phyloP scores from a whole-genome alignment of 2,329 filamentous ascomycete genomes.

The Aspergillus floridensis region DNA sequence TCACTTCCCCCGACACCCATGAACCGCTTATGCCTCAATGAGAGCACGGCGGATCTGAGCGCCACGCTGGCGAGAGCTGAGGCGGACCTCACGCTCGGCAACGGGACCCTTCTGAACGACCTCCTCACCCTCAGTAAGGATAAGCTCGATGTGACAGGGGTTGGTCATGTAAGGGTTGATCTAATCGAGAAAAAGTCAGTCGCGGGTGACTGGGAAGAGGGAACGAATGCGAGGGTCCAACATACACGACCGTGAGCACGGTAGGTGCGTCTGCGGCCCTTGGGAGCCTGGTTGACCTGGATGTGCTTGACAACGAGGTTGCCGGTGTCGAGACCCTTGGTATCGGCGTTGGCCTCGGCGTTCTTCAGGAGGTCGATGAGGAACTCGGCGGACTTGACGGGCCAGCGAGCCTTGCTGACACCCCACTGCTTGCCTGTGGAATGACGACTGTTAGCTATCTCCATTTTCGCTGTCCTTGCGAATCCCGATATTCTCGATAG shows the following conservation, averaged over 20 bases:
- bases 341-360: slow-evolving; percentile 93
- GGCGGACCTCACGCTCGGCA: slow-evolving; percentile 64
- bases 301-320: slow-evolving; percentile 99
- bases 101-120: slow-evolving; percentile 85
- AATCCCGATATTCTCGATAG: neutral
- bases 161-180: slow-evolving; percentile 99
- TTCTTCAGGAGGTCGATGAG: slow-evolving; percentile 96
- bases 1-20: slow-evolving; percentile 27
- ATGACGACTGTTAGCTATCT: slow-evolving; percentile 8
- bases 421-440: slow-evolving; percentile 92
- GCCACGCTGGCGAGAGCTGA: slow-evolving; percentile 92
- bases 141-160: slow-evolving; percentile 99
- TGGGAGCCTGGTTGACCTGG: slow-evolving; percentile 99
- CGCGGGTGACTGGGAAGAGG: neutral
- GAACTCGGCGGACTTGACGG: slow-evolving; percentile 98
- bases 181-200: slow-evolving; percentile 47
- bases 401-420: slow-evolving; percentile 97
- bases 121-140: slow-evolving; percentile 97
- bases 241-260: slow-evolving; percentile 99
- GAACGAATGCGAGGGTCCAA: slow-evolving; percentile 34
- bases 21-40: slow-evolving; percentile 52
- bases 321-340: slow-evolving; percentile 95
- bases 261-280: slow-evolving; percentile 99
- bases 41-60: slow-evolving; percentile 60
- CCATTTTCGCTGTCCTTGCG: neutral